Conservation (phyloP, 2,329 filamentous ascomycete species). For the Didymella exigua region DNA sequence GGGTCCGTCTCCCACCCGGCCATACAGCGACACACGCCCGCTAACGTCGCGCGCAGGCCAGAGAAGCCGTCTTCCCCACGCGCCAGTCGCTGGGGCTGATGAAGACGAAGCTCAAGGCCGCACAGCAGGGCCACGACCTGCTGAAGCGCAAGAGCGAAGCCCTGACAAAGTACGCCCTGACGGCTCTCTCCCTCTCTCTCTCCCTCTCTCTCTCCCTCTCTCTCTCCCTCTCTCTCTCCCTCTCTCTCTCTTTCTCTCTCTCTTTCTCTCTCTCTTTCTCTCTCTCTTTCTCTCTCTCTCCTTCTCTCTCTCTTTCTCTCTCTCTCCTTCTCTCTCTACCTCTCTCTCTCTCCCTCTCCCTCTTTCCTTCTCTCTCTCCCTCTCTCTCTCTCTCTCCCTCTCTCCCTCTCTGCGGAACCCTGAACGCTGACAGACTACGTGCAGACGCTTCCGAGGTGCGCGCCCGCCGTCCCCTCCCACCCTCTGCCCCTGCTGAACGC, state of each 20-base stretch:
- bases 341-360: too few species aligned
- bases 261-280: too few species aligned
- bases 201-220: too few species aligned
- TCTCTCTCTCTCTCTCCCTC: too few species aligned
- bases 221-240: too few species aligned
- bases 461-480: conserved; percentile 16
- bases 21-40: background rate
- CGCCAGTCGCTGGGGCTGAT: conserved; percentile 95
- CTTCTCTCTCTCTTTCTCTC: too few species aligned
- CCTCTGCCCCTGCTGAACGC: conserved; percentile 4
- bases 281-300: too few species aligned
- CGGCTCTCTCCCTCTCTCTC: too few species aligned
- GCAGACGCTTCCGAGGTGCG: conserved; percentile 85
- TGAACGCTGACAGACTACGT: conserved; percentile 4
- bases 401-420: background rate
- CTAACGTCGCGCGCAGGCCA: conserved; percentile 65
- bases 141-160: conserved; percentile 98
- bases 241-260: too few species aligned
- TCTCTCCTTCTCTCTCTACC: background rate
- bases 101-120: conserved; percentile 95
- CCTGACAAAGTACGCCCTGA: conserved; percentile 80
- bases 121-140: conserved; percentile 80
- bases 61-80: conserved; percentile 96
- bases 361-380: too few species aligned
- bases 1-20: conserved; percentile 47